These are phyloP conservation scores for Acer campestre DNA, from an alignment of 345 rosid genomes.

Conservation along the genomic window DNA sequence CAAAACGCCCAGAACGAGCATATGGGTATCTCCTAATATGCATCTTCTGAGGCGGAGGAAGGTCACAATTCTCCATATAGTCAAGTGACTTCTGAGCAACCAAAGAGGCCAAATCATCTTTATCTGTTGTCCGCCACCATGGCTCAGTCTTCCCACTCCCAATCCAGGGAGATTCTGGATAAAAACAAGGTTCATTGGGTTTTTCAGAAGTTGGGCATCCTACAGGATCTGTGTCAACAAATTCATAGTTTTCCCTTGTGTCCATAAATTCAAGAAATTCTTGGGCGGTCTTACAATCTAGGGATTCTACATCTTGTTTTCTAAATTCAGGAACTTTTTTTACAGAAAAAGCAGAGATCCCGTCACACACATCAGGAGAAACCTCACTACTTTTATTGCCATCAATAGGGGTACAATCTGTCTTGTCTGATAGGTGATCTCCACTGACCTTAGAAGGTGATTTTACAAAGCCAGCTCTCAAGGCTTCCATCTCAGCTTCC, in stretches of 20 bases:
- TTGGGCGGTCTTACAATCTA: conserved; percentile 33
- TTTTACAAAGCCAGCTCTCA: conserved; percentile 29
- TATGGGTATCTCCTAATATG: conserved; percentile 43
- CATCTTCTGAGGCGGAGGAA: conserved; percentile 77
- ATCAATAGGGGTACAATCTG: neutral
- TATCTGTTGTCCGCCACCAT: conserved; percentile 87
- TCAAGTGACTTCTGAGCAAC: conserved; percentile 82
- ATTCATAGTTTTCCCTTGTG: conserved; percentile 40
- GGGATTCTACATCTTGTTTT: conserved; percentile 19
- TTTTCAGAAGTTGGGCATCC: conserved; percentile 37
- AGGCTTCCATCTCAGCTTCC: conserved; percentile 53
- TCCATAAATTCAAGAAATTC: conserved; percentile 46
- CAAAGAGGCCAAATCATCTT: conserved; percentile 79
- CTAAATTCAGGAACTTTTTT: conserved; percentile 24
- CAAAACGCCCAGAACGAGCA: conserved; percentile 33
- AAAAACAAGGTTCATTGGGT: conserved; percentile 38
- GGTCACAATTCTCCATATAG: conserved; percentile 79
- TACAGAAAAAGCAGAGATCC: conserved; percentile 14
- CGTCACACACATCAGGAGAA: conserved; percentile 7
- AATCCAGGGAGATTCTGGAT: conserved; percentile 68
- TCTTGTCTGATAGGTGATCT: conserved; percentile 6
- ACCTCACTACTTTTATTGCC: conserved; percentile 15
- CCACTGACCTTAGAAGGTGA: conserved; percentile 27
- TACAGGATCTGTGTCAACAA: conserved; percentile 36
- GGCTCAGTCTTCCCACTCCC: conserved; percentile 62